phyloP scores from a whole-genome alignment of 1,284 basidiomycete genomes.

The Moesziomyces aphidis region DNA sequence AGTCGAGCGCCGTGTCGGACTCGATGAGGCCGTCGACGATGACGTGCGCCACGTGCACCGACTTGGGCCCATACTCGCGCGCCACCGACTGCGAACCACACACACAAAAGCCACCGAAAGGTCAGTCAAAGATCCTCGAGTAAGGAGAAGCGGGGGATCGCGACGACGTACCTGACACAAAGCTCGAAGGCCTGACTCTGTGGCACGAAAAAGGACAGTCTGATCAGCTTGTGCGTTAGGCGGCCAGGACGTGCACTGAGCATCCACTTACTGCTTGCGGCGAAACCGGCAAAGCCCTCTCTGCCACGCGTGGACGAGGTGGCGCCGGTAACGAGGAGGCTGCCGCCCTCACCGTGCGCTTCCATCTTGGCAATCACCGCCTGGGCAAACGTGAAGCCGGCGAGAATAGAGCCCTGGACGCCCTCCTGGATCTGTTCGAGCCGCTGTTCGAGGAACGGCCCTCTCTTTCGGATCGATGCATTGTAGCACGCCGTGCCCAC shows the following conservation, averaged over 20 bases:
- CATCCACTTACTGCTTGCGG: conserved; percentile 38
- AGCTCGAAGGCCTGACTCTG: conserved; percentile 43
- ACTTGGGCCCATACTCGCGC: conserved; percentile 44
- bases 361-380: conserved; percentile 31
- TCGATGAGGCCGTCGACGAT: conserved; percentile 60
- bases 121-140: not conserved
- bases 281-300: conserved; percentile 57
- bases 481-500: conserved; percentile 59
- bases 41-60: conserved; percentile 55
- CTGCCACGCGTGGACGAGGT: conserved; percentile 49
- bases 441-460: conserved; percentile 43
- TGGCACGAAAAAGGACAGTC: not conserved
- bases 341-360: conserved; percentile 37
- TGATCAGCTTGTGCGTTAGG: not conserved
- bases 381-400: conserved; percentile 55
- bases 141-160: not conserved
- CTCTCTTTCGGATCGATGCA: conserved; percentile 47
- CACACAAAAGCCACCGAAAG: not conserved
- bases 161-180: conserved; percentile 46
- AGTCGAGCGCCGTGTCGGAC: conserved; percentile 43
- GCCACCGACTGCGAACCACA: conserved; percentile 36
- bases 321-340: conserved; percentile 56
- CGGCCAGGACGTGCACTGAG: too few relatives aligned
- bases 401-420: conserved; percentile 47
- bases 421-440: conserved; percentile 39